phyloP scores from a whole-genome alignment of 2,329 filamentous ascomycete species.

The Xylaria polymorpha region DNA sequence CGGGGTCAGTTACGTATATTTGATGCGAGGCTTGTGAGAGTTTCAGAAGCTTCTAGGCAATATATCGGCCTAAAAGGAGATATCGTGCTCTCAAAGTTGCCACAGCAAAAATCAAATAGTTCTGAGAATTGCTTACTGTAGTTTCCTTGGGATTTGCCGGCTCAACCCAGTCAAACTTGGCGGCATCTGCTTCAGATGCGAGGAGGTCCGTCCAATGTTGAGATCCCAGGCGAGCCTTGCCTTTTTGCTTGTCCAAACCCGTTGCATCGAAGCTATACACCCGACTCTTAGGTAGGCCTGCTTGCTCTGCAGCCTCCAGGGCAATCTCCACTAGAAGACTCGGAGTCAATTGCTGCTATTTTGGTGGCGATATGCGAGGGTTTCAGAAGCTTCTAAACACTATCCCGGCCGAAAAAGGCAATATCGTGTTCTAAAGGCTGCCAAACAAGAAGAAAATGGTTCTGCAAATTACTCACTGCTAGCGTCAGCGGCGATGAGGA shows the following conservation, averaged over 20 bases:
- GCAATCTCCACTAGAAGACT: constrained; percentile 64
- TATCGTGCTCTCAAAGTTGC: too few species aligned
- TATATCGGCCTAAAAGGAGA: too few species aligned
- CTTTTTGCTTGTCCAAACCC: constrained; percentile 51
- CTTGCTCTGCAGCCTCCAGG: constrained; percentile 71
- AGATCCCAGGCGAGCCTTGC: constrained; percentile 44
- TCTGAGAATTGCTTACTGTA: constrained; percentile 47
- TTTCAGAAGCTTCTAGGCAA: too few species aligned
- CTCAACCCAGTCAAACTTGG: constrained; percentile 72
- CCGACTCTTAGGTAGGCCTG: constrained; percentile 63
- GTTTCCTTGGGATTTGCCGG: constrained; percentile 61
- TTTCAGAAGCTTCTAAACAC: too few species aligned
- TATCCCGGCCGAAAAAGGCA: too few species aligned
- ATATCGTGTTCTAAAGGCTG: too few species aligned
- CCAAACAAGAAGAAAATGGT: too few species aligned
- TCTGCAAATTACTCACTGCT: constrained; percentile 51
- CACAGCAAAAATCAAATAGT: too few species aligned
- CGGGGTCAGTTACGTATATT: too few species aligned
- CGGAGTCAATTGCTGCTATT: too few species aligned
- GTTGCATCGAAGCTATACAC: constrained; percentile 75
- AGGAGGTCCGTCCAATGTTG: constrained; percentile 49
- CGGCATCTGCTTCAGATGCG: constrained; percentile 56
- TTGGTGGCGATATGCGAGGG: too few species aligned
- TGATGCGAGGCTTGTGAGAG: too few species aligned
- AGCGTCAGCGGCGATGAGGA: constrained; percentile 72